Conservation (phyloP, 805 yeast species). For the Saturnispora dispora region DNA sequence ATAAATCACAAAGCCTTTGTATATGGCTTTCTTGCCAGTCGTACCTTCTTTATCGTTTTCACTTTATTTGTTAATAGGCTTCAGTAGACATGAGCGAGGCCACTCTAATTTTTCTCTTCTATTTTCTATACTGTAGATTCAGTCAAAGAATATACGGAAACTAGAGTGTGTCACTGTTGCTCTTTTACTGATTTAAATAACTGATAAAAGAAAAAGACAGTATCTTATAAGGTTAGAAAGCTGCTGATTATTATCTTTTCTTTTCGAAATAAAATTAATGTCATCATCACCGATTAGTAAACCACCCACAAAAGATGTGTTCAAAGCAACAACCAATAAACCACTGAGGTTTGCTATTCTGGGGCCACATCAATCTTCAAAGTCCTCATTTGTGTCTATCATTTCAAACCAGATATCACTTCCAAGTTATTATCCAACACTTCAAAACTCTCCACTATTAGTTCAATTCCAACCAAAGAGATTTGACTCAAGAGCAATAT, state of each 20-base stretch:
- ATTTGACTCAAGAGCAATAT: slow-evolving; percentile 30
- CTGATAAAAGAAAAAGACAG: not conserved
- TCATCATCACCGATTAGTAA: not conserved
- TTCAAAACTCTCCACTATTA: slow-evolving; percentile 48
- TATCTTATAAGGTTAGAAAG: not conserved
- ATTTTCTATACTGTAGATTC: too few species aligned
- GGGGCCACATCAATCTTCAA: slow-evolving; percentile 27
- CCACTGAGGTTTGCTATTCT: slow-evolving; percentile 26
- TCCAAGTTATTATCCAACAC: slow-evolving; percentile 71
- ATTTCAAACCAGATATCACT: slow-evolving; percentile 26
- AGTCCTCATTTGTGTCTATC: slow-evolving; percentile 26
- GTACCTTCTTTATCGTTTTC: too few species aligned
- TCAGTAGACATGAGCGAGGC: too few species aligned
- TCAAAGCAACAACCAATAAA: slow-evolving; percentile 22
- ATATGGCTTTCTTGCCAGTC: not conserved
- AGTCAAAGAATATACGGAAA: too few species aligned
- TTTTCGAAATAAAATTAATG: not conserved
- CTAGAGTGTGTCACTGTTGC: too few species aligned
- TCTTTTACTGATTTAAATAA: too few species aligned
- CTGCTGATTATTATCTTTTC: not conserved
- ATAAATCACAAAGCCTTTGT: not conserved
- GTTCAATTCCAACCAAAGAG: slow-evolving; percentile 43
- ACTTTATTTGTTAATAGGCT: too few species aligned
- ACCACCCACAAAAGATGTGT: slow-evolving; percentile 16
- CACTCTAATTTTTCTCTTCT: too few species aligned